phyloP scores from a whole-genome alignment of 2,329 filamentous ascomycete species.

The Bipolaris gigantea region DNA sequence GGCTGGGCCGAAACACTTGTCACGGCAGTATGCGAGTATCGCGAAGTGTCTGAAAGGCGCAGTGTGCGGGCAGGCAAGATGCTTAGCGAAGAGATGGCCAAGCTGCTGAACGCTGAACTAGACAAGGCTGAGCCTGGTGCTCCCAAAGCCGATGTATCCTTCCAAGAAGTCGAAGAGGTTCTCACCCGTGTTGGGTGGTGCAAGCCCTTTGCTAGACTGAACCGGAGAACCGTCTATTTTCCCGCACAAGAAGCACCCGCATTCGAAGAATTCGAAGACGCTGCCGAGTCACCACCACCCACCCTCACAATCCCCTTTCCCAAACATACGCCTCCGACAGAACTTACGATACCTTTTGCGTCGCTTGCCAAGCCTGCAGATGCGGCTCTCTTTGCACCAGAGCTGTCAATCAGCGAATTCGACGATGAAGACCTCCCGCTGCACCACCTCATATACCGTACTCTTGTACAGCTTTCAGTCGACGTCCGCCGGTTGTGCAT shows the following conservation, averaged over 20 bases:
- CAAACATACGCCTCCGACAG: constrained; percentile 47
- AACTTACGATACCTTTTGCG: constrained; percentile 68
- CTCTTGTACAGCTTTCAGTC: constrained; percentile 73
- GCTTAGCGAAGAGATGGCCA: constrained; percentile 70
- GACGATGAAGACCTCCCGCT: constrained; percentile 88
- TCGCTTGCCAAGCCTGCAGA: constrained; percentile 75
- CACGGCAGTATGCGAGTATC: constrained; percentile 87
- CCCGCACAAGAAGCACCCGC: constrained; percentile 42
- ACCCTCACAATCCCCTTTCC: constrained; percentile 40
- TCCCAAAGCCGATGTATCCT: constrained; percentile 47
- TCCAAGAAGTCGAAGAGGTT: constrained; percentile 82
- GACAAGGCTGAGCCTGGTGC: constrained; percentile 29
- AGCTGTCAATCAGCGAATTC: constrained; percentile 58
- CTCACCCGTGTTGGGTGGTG: constrained; percentile 79
- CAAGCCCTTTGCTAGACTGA: constrained; percentile 35
- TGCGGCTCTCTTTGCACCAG: constrained; percentile 68
- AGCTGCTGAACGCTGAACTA: constrained; percentile 58
- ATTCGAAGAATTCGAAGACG: constrained; percentile 50
- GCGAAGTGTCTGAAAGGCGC: constrained; percentile 71
- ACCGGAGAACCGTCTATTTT: constrained; percentile 38
- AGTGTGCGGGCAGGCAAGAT: constrained; percentile 74
- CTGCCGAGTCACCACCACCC: constrained; percentile 38
- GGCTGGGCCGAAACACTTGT: constrained; percentile 90
- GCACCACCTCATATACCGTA: constrained; percentile 73
- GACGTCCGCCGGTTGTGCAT: constrained; percentile 86